Conservation (phyloP, 345 rosid species). For the Pseudoturritis turrita region DNA sequence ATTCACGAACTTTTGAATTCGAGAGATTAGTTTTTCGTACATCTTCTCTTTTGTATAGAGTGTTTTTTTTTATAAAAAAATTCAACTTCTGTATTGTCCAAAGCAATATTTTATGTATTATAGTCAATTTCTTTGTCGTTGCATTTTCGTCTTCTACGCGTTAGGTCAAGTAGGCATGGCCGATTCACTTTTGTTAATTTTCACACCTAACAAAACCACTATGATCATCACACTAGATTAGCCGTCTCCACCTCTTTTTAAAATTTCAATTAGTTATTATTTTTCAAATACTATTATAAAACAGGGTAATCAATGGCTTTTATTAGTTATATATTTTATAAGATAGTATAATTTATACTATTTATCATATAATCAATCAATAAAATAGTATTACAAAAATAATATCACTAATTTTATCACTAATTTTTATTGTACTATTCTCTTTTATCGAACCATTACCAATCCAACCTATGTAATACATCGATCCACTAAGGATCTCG, state of each 20-base stretch:
- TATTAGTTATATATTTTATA: too few species aligned
- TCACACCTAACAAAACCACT: constrained; percentile 13
- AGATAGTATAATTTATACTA: too few species aligned
- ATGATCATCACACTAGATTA: constrained; percentile 17
- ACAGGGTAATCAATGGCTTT: too few species aligned
- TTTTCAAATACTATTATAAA: not conserved
- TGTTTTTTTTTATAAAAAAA: not conserved
- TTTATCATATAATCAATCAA: too few species aligned
- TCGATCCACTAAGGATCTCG: constrained; percentile 17
- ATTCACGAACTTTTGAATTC: too few species aligned
- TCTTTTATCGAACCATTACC: too few species aligned
- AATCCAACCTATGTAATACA: too few species aligned
- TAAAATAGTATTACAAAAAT: too few species aligned
- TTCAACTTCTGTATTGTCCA: not conserved
- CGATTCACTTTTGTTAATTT: constrained; percentile 4
- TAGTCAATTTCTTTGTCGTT: constrained; percentile 9
- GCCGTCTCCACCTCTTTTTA: constrained; percentile 2
- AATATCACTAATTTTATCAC: too few species aligned
- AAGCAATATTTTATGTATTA: not conserved
- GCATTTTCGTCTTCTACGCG: constrained; percentile 11
- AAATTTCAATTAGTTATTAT: not conserved
- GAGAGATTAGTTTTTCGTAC: not conserved
- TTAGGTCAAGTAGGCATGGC: constrained; percentile 20
- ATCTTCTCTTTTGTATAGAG: not conserved
- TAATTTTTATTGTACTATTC: too few species aligned